Evolutionary conservation across 2,329 filamentous ascomycete species (phyloP).

Genomic region (Alternaria metachromatica): DNA sequence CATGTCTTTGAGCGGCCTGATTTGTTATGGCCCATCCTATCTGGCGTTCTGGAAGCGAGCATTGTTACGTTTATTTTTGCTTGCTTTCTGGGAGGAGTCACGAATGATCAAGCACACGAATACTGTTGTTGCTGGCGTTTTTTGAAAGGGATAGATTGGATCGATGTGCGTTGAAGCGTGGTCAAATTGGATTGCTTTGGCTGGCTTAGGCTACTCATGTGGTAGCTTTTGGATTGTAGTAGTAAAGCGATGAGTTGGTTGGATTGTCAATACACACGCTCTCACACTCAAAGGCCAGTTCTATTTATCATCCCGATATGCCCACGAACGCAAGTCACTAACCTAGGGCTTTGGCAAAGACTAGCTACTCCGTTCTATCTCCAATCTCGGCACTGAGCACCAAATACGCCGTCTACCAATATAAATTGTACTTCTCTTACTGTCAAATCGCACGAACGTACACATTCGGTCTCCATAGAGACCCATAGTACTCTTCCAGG

Average conservation of each 20-base stretch:
- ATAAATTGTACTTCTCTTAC: neutral
- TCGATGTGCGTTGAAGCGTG: neutral
- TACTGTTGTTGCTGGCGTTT: constrained; percentile 3
- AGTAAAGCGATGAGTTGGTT: neutral
- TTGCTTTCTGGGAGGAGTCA: neutral
- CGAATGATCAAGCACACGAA: constrained; percentile 3
- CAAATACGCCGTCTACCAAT: neutral
- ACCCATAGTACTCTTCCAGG: constrained; percentile 8
- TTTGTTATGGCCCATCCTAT: neutral
- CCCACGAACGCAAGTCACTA: too few relatives aligned
- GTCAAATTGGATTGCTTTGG: neutral
- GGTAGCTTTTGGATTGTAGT: neutral
- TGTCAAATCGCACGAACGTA: neutral
- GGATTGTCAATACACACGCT: neutral
- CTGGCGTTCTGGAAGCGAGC: constrained; percentile 9
- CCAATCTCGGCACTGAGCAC: too few relatives aligned
- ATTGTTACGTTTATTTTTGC: neutral
- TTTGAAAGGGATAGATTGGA: neutral
- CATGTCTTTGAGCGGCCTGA: neutral
- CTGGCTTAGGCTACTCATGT: neutral
- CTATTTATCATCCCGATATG: too few relatives aligned
- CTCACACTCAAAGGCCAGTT: too few relatives aligned
- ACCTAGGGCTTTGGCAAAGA: too few relatives aligned
- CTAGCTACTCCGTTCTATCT: too few relatives aligned
- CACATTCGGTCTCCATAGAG: neutral